Evolutionary conservation across 176 grass and related monocot species (phyloP), one percentile per base, ranked within the genome.

Genomic region (Bothriochloa decipiens): DNA sequence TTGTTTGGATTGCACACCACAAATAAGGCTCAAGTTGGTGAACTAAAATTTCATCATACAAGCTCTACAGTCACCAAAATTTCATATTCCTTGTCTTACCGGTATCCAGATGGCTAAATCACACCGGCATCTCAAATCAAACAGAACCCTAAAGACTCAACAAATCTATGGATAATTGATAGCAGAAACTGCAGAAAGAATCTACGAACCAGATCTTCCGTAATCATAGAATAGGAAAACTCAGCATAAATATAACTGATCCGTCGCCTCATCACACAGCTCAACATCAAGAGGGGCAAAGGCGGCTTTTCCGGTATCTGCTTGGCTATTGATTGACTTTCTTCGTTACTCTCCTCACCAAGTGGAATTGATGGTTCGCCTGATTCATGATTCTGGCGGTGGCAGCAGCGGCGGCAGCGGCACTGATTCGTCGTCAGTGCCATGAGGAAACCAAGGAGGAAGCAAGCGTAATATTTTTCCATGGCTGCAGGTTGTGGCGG

Each of bases 241-340:
- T 70, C 32, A 55, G 27, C 25, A 81, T 65, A 77, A 74, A 55
- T 1, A 27, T 71, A 7, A 32, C 32, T 62, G 41, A 89, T 84
- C 75, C 68, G 60, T 11, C 36, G 68, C 68, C 79, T 88, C 81
- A 79, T 57, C 25, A 60, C 81, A 79, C 45, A 28, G 36, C 81
- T 84, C 75, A 84, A 66, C 87, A 65, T 33, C 17, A 35, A 42
- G 26, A 88, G 68, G 18, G 75, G 81, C 2, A 79, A 46, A 83
- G 13, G 68, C 73, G 18, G 64, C 22, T 20, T 17, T 79, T 37
- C 35, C 25, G 25, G 1, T 25, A 22, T 36, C 32, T 63, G 20
- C n/a, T 83, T 78, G 43, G 9, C 78, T 43, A 25, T 40, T 2
- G 8, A 57, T 15, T 40, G 5, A 40, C 52, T 63, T 65, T 43